These are phyloP conservation scores for Boletellus deceptivus DNA, from an alignment of 1,284 basidiomycete species.

Conservation along the genomic window DNA sequence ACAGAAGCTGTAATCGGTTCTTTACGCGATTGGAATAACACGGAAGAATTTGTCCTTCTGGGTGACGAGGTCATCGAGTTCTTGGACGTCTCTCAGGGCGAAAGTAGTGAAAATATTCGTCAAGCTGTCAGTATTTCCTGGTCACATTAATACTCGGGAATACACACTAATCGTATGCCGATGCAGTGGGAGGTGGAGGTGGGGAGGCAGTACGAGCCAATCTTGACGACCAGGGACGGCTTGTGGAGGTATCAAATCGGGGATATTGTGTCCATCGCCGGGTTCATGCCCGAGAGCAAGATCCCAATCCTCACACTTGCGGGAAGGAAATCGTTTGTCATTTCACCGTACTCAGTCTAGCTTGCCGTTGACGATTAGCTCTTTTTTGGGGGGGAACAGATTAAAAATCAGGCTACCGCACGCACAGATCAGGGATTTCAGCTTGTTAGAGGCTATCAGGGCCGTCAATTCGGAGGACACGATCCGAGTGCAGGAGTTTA, in stretches of 20 bases:
- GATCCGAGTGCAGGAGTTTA: slow-evolving; percentile 17
- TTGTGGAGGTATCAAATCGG: slow-evolving; percentile 27
- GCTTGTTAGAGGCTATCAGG: slow-evolving; percentile 8
- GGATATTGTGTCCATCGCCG: slow-evolving; percentile 19
- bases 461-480: background rate
- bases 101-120: slow-evolving; percentile 11
- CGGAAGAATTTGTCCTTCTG: slow-evolving; percentile 8
- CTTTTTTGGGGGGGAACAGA: slow-evolving; percentile 2
- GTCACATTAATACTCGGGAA: background rate
- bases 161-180: background rate
- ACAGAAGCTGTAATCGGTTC: slow-evolving; percentile 5
- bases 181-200: slow-evolving; percentile 24
- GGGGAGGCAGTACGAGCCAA: slow-evolving; percentile 18
- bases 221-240: slow-evolving; percentile 22
- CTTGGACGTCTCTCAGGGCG: slow-evolving; percentile 12
- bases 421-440: slow-evolving; percentile 7
- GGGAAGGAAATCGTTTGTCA: slow-evolving; percentile 17
- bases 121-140: slow-evolving; percentile 12
- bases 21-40: background rate
- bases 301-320: slow-evolving; percentile 12
- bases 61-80: slow-evolving; percentile 14
- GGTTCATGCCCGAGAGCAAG: slow-evolving; percentile 7
- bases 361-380: background rate
- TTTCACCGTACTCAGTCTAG: too few species aligned
- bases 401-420: slow-evolving; percentile 8